Percentiles rank a stretch among this genome's conserved stretches.
These are phyloP conservation scores for Gossypium ekmanianum DNA, from an alignment of 345 rosid species.

Conservation along the genomic window DNA sequence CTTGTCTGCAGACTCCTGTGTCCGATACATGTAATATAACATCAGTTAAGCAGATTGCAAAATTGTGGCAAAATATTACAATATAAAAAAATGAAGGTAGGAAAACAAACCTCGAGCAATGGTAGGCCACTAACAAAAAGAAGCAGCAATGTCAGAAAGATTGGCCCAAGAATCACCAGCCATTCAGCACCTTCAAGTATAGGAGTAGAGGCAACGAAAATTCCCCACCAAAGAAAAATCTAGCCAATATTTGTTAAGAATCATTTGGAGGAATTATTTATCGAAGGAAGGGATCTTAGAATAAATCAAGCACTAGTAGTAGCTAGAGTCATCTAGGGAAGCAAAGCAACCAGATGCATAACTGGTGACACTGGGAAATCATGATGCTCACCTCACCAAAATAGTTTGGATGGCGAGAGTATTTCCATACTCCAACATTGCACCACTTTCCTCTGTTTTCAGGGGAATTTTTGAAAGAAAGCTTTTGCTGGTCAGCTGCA, in stretches of 20 bases:
- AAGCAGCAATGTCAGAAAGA: conserved; percentile 78
- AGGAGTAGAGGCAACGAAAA: conserved; percentile 70
- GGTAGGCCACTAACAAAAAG: conserved; percentile 89
- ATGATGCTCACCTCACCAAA: conserved; percentile 75
- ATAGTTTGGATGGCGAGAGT: conserved; percentile 89
- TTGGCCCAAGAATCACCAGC: conserved; percentile 79
- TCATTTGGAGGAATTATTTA: not conserved
- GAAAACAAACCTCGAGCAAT: conserved; percentile 72
- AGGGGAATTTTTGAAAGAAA: conserved; percentile 64
- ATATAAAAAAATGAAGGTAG: not conserved
- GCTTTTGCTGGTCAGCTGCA: conserved; percentile 81
- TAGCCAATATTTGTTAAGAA: conserved; percentile 26
- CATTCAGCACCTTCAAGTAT: conserved; percentile 73
- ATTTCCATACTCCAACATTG: conserved; percentile 75
- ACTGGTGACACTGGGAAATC: not conserved
- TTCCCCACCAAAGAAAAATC: conserved; percentile 93
- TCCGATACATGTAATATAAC: not conserved
- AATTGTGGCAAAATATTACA: not conserved
- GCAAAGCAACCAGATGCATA: conserved; percentile 6
- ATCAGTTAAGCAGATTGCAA: not conserved
- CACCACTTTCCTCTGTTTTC: conserved; percentile 90
- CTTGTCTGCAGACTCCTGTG: conserved; percentile 82
- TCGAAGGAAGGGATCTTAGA: not conserved
- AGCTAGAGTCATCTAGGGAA: conserved; percentile 5
- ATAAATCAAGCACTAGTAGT: not conserved